Evolutionary conservation across 192 early-diverging fungal genomes (phyloP), one percentile per base, ranked within the genome.

Genomic region (Kickxella alabastrina): DNA sequence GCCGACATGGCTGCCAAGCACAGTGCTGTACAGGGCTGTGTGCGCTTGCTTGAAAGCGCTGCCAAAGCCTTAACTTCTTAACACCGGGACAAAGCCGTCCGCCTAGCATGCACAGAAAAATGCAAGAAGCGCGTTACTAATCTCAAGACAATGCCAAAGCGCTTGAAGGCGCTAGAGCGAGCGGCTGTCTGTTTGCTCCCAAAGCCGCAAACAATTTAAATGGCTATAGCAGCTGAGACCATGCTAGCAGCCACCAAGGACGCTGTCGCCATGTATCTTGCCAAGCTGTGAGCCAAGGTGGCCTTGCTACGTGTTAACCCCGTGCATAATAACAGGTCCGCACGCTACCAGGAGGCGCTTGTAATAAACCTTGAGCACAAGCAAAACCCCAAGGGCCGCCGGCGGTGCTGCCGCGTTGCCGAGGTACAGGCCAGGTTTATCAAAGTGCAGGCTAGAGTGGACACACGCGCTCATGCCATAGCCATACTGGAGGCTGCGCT

Each of bases 311-410:
- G n/a, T 9, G 54, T 59, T 6, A 62, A 72, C 29, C 57, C 69
- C 6, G 69, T 72, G 38, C 69, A 72, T 51, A 64, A 64, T 34
- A 57, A 72, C 21, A 62, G 65, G 53, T 65, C 69, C 1, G 65
- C 65, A 29, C 60, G 69, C 13, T 36, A 50, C 6, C 54, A 57
- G 23, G 54, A 52, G 0, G 71, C 67, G 9, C 37, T 62, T 54
- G 52, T 62, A 5, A 59, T 62, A 47, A 64, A 75, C 52, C 59
- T 75, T 5, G 60, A 75, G 55, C 71, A 64, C 13, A 59, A 67
- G 40, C 71, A 75, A 31, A 66, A 66, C 31, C 71, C 65, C n/a
- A 64, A 75, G 35, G 65, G 65, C 18, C 64, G 58, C 8, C 51
- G 46, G 41, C 52, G 57, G 27, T 64, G 71, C 39, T 54, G 50